phyloP scores from a whole-genome alignment of 768 basidiomycete species.

The Boletellus ananas region DNA sequence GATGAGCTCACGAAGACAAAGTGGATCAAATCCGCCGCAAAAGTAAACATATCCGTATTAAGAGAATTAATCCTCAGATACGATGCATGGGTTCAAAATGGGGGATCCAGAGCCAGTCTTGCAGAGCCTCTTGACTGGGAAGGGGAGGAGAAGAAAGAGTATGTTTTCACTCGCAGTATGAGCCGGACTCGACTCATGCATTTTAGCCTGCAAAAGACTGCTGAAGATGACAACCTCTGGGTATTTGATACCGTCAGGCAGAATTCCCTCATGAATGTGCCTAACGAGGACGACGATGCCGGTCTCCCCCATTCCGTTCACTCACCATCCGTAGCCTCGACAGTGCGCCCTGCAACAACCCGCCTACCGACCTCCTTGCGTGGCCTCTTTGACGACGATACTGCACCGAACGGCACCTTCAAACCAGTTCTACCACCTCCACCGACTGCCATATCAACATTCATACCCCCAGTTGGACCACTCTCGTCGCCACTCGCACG shows the following conservation, averaged over 20 bases:
- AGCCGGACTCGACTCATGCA: constrained; percentile 5
- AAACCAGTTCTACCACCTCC: constrained; percentile 36
- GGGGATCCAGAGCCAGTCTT: constrained; percentile 74
- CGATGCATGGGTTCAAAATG: constrained; percentile 63
- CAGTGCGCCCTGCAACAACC: constrained; percentile 48
- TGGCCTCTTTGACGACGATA: constrained; percentile 67
- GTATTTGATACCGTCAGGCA: constrained; percentile 73
- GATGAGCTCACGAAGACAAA: constrained; percentile 85
- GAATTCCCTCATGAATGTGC: constrained; percentile 28
- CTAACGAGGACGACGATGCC: constrained; percentile 24
- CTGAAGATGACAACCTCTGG: constrained; percentile 49
- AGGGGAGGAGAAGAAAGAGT: constrained; percentile 59
- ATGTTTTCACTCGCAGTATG: constrained; percentile 2
- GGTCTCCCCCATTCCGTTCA: constrained; percentile 14
- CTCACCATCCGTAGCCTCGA: constrained; percentile 32
- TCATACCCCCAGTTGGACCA: constrained; percentile 25
- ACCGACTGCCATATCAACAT: constrained; percentile 25
- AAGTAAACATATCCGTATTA: constrained; percentile 61
- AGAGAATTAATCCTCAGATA: constrained; percentile 80
- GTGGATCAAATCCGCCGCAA: constrained; percentile 82
- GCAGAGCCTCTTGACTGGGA: constrained; percentile 72
- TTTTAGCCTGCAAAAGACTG: constrained; percentile 18
- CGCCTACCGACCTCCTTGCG: constrained; percentile 76
- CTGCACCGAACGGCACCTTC: constrained; percentile 38
- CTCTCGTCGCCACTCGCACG: constrained; percentile 35